A percentile compares a stretch with the other conserved stretches of the same genome.
Evolutionary conservation across 2,329 filamentous ascomycete genomes (phyloP).

Genomic region (Ophiostoma himal-ulmi): DNA sequence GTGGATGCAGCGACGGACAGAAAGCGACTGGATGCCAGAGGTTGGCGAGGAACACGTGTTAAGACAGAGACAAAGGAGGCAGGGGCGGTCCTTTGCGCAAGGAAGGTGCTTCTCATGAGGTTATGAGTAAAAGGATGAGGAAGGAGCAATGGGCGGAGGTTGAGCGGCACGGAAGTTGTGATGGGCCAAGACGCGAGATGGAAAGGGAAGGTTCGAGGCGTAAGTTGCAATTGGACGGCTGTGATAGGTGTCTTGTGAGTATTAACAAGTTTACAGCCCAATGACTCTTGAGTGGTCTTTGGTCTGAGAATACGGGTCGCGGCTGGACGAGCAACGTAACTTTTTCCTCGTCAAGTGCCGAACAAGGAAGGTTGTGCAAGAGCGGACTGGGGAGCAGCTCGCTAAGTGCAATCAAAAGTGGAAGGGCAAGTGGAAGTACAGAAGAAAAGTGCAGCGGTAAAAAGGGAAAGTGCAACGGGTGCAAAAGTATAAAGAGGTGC

Average conservation of each 20-base stretch:
- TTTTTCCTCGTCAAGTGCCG: conserved; percentile 17
- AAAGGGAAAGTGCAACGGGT: not conserved
- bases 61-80: conserved; percentile 18
- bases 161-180: conserved; percentile 13
- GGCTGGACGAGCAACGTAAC: conserved; percentile 1
- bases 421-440: not conserved
- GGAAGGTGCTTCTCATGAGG: conserved; percentile 20
- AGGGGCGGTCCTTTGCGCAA: conserved; percentile 21
- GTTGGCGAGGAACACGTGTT: not conserved
- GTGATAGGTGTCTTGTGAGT: not conserved
- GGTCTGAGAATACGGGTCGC: conserved; percentile 5
- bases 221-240: conserved; percentile 6
- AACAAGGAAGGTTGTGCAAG: conserved; percentile 23
- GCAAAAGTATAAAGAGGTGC: not conserved
- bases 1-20: conserved; percentile 8
- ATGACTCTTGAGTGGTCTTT: not conserved
- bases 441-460: not conserved
- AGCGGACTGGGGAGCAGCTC: not conserved
- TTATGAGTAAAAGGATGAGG: not conserved
- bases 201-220: conserved; percentile 15
- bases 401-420: not conserved
- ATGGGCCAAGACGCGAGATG: conserved; percentile 13
- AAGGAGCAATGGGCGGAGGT: not conserved
- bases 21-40: conserved; percentile 12
- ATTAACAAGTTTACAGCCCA: not conserved